phyloP scores from a whole-genome alignment of 495 filamentous ascomycete genomes.

The Penicillium malachiteum region DNA sequence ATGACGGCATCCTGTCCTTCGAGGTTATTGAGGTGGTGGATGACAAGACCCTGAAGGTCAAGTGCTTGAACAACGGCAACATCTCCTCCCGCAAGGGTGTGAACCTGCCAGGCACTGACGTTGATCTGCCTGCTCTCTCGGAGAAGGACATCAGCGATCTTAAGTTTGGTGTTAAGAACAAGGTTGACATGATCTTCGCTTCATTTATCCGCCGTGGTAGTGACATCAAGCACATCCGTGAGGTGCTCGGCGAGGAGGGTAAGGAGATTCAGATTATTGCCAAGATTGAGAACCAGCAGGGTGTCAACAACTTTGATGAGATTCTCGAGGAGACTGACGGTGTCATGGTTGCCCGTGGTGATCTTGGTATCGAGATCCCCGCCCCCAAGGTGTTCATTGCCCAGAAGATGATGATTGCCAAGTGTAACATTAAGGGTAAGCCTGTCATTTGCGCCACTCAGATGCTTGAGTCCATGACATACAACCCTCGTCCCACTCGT shows the following conservation, averaged over 20 bases:
- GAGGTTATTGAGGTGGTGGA: slow-evolving; percentile 86
- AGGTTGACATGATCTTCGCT: slow-evolving; percentile 97
- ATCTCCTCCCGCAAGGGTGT: slow-evolving; percentile 98
- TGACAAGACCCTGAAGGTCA: slow-evolving; percentile 78
- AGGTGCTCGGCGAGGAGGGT: slow-evolving; percentile 87
- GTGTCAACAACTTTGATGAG: slow-evolving; percentile 98
- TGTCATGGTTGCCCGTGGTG: slow-evolving; percentile 99
- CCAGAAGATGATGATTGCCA: slow-evolving; percentile 99
- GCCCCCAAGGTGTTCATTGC: slow-evolving; percentile 97
- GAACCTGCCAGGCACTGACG: slow-evolving; percentile 97
- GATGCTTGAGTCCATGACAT: slow-evolving; percentile 99
- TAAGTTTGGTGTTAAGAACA: slow-evolving; percentile 93
- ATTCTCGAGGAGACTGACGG: slow-evolving; percentile 95
- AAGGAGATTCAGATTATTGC: slow-evolving; percentile 98
- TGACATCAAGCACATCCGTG: slow-evolving; percentile 89
- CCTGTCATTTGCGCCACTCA: slow-evolving; percentile 92
- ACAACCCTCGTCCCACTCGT: slow-evolving; percentile 96
- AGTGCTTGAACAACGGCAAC: slow-evolving; percentile 92
- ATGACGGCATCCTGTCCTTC: slow-evolving; percentile 95
- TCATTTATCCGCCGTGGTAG: slow-evolving; percentile 93
- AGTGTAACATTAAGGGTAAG: slow-evolving; percentile 99
- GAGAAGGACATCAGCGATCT: slow-evolving; percentile 96
- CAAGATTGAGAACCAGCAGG: slow-evolving; percentile 99
- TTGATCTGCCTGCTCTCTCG: slow-evolving; percentile 96
- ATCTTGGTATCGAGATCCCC: slow-evolving; percentile 97